Percentiles rank a stretch among this genome's conserved stretches.
These are phyloP conservation scores for Lodderomyces metapsilosis DNA, from an alignment of 1,139 yeast species.

Conservation along the genomic window DNA sequence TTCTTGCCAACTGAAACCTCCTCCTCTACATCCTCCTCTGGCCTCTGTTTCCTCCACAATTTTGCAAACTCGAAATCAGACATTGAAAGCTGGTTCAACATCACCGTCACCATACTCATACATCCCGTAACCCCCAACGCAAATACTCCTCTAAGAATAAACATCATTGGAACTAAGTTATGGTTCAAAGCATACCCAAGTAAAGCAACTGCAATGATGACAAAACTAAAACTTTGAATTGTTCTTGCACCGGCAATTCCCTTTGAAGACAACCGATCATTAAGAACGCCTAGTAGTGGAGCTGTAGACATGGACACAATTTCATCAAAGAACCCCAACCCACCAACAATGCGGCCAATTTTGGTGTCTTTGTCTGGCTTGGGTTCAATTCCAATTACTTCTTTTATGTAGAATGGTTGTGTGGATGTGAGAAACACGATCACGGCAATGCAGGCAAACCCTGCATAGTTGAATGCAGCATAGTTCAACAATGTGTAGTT, in stretches of 20 bases:
- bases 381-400: conserved; percentile 45
- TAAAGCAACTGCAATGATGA: conserved; percentile 46
- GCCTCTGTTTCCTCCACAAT: conserved; percentile 19
- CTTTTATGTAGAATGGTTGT: conserved; percentile 64
- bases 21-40: not conserved
- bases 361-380: conserved; percentile 22
- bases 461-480: conserved; percentile 27
- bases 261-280: conserved; percentile 41
- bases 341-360: conserved; percentile 59
- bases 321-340: conserved; percentile 65
- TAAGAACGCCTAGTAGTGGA: conserved; percentile 63
- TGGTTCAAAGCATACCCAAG: conserved; percentile 43
- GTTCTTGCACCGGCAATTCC: conserved; percentile 50
- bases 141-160: conserved; percentile 53
- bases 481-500: conserved; percentile 21
- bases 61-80: conserved; percentile 38
- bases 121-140: conserved; percentile 59
- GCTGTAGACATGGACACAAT: conserved; percentile 51
- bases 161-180: conserved; percentile 43
- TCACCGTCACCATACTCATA: conserved; percentile 48
- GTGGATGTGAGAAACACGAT: conserved; percentile 68
- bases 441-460: conserved; percentile 55
- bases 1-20: conserved; percentile 24
- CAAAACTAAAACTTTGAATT: conserved; percentile 48
- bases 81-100: conserved; percentile 53